These are phyloP conservation scores for Alternaria sp. DNA, from an alignment of 2,329 filamentous ascomycete genomes.

Conservation along the genomic window DNA sequence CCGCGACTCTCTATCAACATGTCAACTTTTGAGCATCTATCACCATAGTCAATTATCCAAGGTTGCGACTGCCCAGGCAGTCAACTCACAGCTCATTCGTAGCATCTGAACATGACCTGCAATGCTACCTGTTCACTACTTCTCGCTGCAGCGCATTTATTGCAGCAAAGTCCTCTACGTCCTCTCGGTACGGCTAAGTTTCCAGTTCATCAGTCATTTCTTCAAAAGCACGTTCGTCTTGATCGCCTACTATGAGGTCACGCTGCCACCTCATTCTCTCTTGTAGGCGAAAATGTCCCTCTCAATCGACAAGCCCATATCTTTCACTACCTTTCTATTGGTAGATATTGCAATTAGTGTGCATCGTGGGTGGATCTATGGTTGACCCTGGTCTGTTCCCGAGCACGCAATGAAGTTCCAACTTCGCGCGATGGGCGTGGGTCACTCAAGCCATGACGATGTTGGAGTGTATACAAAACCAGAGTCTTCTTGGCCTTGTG, in stretches of 20 bases:
- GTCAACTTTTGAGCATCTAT: neutral
- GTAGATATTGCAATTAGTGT: neutral
- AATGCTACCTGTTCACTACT: neutral
- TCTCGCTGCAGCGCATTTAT: neutral
- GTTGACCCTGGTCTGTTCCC: neutral
- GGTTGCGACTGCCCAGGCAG: neutral
- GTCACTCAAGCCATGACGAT: neutral
- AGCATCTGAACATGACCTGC: neutral
- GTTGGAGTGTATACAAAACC: neutral
- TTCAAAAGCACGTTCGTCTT: neutral
- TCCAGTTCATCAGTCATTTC: no score
- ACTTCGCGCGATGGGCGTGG: constrained; percentile 4
- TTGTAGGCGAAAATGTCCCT: neutral
- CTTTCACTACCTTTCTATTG: neutral
- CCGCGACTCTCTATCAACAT: neutral
- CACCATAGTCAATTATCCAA: neutral
- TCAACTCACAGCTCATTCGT: neutral
- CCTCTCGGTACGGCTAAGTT: no score
- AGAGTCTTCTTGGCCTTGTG: neutral
- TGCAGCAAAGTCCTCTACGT: no score
- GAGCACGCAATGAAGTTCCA: constrained; percentile 3
- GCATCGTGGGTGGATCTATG: neutral
- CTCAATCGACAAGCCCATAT: neutral
- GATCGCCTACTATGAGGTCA: neutral
- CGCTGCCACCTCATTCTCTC: neutral